These are phyloP conservation scores for Eremochloa ophiuroides DNA, from an alignment of 176 grass and related monocot genomes.

Conservation along the genomic window DNA sequence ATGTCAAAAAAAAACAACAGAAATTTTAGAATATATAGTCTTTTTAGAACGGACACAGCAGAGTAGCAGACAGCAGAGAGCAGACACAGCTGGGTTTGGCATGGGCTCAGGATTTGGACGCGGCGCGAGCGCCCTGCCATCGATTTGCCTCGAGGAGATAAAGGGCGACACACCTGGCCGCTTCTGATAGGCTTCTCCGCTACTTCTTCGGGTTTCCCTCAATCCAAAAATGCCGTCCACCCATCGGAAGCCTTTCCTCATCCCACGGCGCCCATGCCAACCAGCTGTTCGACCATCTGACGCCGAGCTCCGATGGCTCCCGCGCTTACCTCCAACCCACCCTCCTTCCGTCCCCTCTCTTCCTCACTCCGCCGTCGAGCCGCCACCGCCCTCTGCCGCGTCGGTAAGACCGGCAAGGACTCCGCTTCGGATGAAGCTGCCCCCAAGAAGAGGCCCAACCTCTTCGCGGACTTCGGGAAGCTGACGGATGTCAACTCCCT, in stretches of 20 bases:
- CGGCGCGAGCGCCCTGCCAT: slow-evolving; percentile 15
- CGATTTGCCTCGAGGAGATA: slow-evolving; percentile 25
- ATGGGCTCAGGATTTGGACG: not conserved
- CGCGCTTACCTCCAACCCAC: slow-evolving; percentile 71
- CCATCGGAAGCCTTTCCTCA: slow-evolving; percentile 37
- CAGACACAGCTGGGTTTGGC: no score
- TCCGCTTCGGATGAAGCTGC: slow-evolving; percentile 30
- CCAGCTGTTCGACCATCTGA: slow-evolving; percentile 42
- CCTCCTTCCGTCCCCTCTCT: slow-evolving; percentile 59
- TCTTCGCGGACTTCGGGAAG: slow-evolving; percentile 68
- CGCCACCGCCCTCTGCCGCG: slow-evolving; percentile 37
- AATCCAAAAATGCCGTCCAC: slow-evolving; percentile 37
- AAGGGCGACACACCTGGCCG: slow-evolving; percentile 35
- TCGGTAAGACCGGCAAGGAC: slow-evolving; percentile 29
- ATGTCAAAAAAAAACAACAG: no score
- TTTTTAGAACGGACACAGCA: no score
- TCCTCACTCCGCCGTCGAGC: slow-evolving; percentile 29
- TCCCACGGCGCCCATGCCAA: slow-evolving; percentile 44
- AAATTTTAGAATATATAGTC: no score
- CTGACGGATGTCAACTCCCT: slow-evolving; percentile 58
- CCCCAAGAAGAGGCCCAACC: slow-evolving; percentile 39
- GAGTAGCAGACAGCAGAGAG: no score
- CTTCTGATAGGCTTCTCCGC: slow-evolving; percentile 32
- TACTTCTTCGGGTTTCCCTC: not conserved
- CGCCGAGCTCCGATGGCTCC: slow-evolving; percentile 56